Evolutionary conservation across 345 rosid species (phyloP).

Genomic region (Hibiscus syriacus): DNA sequence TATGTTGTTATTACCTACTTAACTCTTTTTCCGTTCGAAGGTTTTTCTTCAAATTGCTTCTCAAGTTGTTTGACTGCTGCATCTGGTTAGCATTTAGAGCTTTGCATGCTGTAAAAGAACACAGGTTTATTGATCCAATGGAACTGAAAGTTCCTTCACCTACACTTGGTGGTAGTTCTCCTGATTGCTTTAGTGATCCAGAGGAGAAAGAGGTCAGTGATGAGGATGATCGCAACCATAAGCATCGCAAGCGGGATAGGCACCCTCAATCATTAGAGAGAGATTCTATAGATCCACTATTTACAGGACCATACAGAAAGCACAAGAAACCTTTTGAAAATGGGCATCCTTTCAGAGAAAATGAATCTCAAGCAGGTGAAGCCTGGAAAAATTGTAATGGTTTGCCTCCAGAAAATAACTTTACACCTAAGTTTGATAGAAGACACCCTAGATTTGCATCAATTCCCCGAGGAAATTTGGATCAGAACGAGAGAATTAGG

Average conservation of each 20-base stretch:
- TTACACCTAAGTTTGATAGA: slow-evolving; percentile 46
- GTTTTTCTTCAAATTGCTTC: slow-evolving; percentile 11
- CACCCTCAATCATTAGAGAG: too few relatives aligned
- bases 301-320: slow-evolving; percentile 59
- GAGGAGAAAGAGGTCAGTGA: slow-evolving; percentile 95
- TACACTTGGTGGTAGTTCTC: slow-evolving; percentile 47
- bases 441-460: slow-evolving; percentile 43
- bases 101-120: slow-evolving; percentile 12
- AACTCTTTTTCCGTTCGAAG: slow-evolving; percentile 15
- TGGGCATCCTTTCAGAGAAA: too few relatives aligned
- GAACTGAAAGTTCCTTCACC: slow-evolving; percentile 70
- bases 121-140: slow-evolving; percentile 28
- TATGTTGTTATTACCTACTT: not conserved
- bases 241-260: slow-evolving; percentile 72
- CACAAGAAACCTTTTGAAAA: slow-evolving; percentile 49
- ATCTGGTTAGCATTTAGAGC: slow-evolving; percentile 14
- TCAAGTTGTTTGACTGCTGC: slow-evolving; percentile 1
- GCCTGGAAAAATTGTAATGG: slow-evolving; percentile 31
- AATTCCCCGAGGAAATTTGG: slow-evolving; percentile 39
- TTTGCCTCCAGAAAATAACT: slow-evolving; percentile 34
- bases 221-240: slow-evolving; percentile 97
- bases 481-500: slow-evolving; percentile 46
- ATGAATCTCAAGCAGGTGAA: too few relatives aligned
- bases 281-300: too few relatives aligned
- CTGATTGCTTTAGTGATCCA: not conserved